These are phyloP conservation scores for Mesembryanthemum crystallinum DNA, from an alignment of 148 eudicot genomes.

Conservation along the genomic window DNA sequence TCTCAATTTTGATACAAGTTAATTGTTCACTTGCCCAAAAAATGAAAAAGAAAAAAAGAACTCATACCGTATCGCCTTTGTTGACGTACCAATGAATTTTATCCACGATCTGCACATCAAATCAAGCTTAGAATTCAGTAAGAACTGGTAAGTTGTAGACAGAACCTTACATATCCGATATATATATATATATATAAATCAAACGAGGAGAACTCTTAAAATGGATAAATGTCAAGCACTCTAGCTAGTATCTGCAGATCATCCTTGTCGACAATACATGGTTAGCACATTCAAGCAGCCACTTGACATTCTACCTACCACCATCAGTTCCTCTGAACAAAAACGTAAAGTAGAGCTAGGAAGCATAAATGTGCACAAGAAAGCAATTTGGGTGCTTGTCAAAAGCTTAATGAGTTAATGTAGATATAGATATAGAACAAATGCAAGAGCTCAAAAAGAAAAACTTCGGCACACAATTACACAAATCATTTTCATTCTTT, in stretches of 20 bases:
- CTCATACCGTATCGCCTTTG: constrained; percentile 75
- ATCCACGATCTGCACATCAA: constrained; percentile 65
- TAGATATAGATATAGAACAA: neutral
- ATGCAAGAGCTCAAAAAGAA: neutral
- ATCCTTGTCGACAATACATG: neutral
- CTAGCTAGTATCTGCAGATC: neutral
- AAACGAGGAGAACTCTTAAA: neutral
- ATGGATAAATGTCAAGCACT: neutral
- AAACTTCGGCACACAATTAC: neutral
- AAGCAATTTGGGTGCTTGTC: neutral
- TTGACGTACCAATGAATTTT: constrained; percentile 65
- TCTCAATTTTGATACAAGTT: too few species aligned
- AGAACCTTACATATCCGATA: neutral
- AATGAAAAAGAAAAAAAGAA: neutral
- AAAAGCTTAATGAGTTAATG: neutral
- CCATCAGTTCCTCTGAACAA: neutral
- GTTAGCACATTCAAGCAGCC: neutral
- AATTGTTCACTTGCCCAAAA: neutral
- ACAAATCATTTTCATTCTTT: constrained; percentile 1
- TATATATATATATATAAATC: too few species aligned
- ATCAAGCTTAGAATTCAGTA: neutral
- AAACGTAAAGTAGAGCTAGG: neutral
- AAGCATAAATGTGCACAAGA: neutral
- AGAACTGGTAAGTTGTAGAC: neutral
- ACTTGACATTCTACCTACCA: neutral